Base-by-base conservation (phyloP, 768 basidiomycete species). In the Tylopilus rubrobrunneus region DNA sequence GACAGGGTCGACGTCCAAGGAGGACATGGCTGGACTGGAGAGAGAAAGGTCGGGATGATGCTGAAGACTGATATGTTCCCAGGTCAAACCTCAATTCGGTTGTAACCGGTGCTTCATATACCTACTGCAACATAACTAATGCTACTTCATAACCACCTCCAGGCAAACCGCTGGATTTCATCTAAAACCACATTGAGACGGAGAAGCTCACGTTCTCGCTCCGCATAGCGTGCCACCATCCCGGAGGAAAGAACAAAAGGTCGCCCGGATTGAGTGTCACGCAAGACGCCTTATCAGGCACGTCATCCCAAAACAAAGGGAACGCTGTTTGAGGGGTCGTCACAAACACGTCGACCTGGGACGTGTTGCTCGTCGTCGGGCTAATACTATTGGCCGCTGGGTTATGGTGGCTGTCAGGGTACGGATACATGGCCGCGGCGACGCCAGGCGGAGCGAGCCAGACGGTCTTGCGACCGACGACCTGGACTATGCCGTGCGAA, bases 201-300 rank as follows among this genome's bases (percentile, higher is more conserved):
- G 92, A 94, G 66, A 91, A 86, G 72, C 91, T 92, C 37, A 77
- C 82, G 23, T 81, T 79, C 71, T 91, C 89, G 68, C 84, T 86
- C 58, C 85, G 81, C 88, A 92, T 89, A 17, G 86, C 87, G 69
- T 96, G 92, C 92, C 92, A 96, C 92, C 92, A 96, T 28, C 89
- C 85, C 5, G 89, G 87, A 19, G 96, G 96, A 59, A 98, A 86
- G 66, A 89, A 88, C 43, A 98, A 73, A 42, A 95, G 52, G 70
- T 98, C 96, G 0, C 95, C 96, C 1, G 93, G 85, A 50, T 77
- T 73, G 2, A 98, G 75, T 1, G 82, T 83, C 31, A 79, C 80
- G 45, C 76, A 75, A 70, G 79, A 76, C 1, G 92, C 86, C 21
- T 71, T 48, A 8, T 83, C 83, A 23, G 79, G 77, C 21, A 86